Evolutionary conservation across 2,329 filamentous ascomycete genomes (phyloP).

Genomic region (Grosmannia clavigera): DNA sequence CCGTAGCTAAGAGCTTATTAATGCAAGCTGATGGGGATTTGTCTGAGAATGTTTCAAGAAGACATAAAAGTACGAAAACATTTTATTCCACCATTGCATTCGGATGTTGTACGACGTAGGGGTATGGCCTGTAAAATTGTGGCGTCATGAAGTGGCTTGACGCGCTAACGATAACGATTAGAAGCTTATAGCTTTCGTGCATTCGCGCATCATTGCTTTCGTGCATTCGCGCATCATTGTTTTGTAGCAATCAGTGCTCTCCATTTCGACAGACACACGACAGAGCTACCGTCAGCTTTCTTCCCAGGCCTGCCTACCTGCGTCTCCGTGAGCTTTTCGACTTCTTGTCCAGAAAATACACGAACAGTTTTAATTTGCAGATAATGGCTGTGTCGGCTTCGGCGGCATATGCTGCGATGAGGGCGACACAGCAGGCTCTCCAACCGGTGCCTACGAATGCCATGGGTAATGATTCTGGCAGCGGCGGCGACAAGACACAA

Average conservation of each 20-base stretch:
- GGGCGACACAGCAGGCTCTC: neutral
- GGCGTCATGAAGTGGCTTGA: neutral
- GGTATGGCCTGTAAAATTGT: neutral
- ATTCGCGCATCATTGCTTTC: neutral
- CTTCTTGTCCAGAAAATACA: neutral
- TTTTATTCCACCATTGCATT: neutral
- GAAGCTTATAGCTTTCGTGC: neutral
- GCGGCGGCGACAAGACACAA: neutral
- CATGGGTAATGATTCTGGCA: neutral
- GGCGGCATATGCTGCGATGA: slow-evolving; percentile 5
- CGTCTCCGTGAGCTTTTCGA: neutral
- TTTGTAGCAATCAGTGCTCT: neutral
- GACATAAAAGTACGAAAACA: neutral
- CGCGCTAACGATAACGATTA: neutral
- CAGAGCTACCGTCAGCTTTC: neutral
- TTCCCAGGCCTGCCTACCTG: neutral
- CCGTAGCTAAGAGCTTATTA: neutral
- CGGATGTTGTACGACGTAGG: neutral
- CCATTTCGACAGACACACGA: neutral
- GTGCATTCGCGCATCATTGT: neutral
- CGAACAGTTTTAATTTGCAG: neutral
- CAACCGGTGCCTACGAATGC: neutral
- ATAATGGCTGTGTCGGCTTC: slow-evolving; percentile 9
- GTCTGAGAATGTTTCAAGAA: neutral
- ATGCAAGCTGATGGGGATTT: neutral